Conservation (phyloP, 2,329 filamentous ascomycete species). For the Knufia petricola region DNA sequence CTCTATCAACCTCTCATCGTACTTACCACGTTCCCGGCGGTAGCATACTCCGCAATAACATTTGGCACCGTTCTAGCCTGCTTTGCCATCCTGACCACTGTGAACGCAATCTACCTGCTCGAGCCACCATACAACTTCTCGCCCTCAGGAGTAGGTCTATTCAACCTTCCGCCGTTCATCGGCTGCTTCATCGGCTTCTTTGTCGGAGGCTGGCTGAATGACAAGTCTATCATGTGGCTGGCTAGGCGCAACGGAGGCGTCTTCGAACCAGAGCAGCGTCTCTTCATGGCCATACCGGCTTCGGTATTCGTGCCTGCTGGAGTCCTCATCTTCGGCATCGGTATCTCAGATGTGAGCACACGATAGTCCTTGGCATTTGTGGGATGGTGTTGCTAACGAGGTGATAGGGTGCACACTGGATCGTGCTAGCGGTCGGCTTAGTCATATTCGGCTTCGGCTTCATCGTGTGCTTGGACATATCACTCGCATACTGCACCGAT, state of each 20-base stretch:
- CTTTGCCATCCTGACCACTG: constrained; percentile 26
- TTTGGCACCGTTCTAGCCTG: constrained; percentile 31
- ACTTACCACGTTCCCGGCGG: constrained; percentile 22
- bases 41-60: constrained; percentile 32
- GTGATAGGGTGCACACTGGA: constrained; percentile 27
- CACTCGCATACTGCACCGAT: constrained; percentile 26
- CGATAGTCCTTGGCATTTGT: not conserved
- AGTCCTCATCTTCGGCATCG: constrained; percentile 34
- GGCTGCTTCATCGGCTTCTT: constrained; percentile 32
- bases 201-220: constrained; percentile 32
- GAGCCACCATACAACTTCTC: constrained; percentile 27
- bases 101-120: constrained; percentile 29
- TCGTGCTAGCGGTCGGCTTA: constrained; percentile 23
- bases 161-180: constrained; percentile 29
- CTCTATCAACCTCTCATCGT: constrained; percentile 17
- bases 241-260: constrained; percentile 37
- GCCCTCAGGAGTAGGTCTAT: constrained; percentile 25
- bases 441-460: constrained; percentile 30
- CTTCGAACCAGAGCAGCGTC: constrained; percentile 42
- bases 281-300: constrained; percentile 26
- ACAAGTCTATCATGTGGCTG: constrained; percentile 32
- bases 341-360: constrained; percentile 17
- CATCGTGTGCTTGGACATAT: constrained; percentile 19
- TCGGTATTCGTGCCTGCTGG: constrained; percentile 25
- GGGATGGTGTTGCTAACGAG: constrained; percentile 3